Evolutionary conservation across 2,329 filamentous ascomycete genomes (phyloP).

Genomic region (Knufia petricola): DNA sequence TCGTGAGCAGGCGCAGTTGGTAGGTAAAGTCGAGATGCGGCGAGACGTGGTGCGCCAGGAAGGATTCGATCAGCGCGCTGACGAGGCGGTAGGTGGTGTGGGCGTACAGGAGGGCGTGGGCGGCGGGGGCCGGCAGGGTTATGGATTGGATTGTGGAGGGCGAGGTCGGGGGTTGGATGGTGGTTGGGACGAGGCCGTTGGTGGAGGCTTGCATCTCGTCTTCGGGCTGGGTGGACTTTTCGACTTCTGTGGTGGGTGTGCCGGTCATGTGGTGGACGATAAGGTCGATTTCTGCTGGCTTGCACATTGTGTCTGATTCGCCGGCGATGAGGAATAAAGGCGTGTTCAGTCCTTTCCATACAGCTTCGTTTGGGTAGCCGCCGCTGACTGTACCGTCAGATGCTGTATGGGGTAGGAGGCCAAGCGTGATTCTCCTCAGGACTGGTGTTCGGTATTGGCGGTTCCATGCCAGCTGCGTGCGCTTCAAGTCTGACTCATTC

Average conservation of each 20-base stretch:
- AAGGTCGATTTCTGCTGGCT: slow-evolving; percentile 58
- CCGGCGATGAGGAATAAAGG: slow-evolving; percentile 74
- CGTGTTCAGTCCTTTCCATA: slow-evolving; percentile 63
- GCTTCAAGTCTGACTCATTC: slow-evolving; percentile 33
- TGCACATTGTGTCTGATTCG: slow-evolving; percentile 65
- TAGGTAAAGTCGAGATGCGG: slow-evolving; percentile 71
- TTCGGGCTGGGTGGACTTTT: neutral
- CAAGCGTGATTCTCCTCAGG: slow-evolving; percentile 71
- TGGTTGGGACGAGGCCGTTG: slow-evolving; percentile 33
- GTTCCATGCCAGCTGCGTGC: slow-evolving; percentile 48
- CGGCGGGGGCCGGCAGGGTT: slow-evolving; percentile 65
- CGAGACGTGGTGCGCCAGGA: slow-evolving; percentile 65
- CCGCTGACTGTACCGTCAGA: slow-evolving; percentile 43
- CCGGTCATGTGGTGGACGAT: slow-evolving; percentile 40
- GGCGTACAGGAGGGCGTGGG: slow-evolving; percentile 75
- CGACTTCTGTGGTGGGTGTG: neutral
- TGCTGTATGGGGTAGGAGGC: slow-evolving; percentile 55
- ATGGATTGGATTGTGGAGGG: slow-evolving; percentile 53
- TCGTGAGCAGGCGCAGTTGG: slow-evolving; percentile 82
- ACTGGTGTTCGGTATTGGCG: slow-evolving; percentile 71
- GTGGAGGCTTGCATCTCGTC: slow-evolving; percentile 38
- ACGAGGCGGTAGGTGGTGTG: slow-evolving; percentile 65
- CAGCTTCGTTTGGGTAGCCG: slow-evolving; percentile 58
- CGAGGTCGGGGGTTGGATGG: slow-evolving; percentile 28
- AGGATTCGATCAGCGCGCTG: slow-evolving; percentile 72